Percentiles rank a stretch among this genome's conserved stretches.
phyloP scores from a whole-genome alignment of 1,284 basidiomycete species.

The Ganoderma resinaceum region DNA sequence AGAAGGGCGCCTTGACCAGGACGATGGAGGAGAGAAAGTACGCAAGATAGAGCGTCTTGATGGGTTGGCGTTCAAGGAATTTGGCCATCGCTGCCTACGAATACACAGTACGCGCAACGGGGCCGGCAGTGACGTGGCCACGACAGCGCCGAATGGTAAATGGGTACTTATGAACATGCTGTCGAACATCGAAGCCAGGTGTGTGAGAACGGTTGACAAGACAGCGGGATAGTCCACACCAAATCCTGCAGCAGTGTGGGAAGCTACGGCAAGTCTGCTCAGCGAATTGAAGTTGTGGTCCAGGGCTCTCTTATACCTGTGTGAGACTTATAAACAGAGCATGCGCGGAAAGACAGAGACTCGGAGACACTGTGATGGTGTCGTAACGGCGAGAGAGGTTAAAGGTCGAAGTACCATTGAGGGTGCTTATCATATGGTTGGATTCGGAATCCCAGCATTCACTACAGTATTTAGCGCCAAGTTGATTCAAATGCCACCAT shows the following conservation, averaged over 20 bases:
- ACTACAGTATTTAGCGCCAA: no score
- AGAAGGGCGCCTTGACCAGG: constrained; percentile 20
- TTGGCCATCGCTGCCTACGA: neutral
- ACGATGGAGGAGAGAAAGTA: constrained; percentile 15
- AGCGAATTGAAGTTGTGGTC: neutral
- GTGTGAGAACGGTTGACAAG: no score
- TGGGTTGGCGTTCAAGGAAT: constrained; percentile 14
- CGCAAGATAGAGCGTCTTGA: constrained; percentile 16
- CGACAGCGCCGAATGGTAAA: neutral
- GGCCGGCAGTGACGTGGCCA: neutral
- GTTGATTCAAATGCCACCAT: no score
- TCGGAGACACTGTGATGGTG: no score
- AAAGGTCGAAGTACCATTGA: no score
- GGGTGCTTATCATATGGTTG: no score
- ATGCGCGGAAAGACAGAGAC: no score
- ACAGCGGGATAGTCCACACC: no score
- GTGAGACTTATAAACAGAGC: neutral
- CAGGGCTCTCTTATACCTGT: neutral
- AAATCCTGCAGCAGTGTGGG: neutral
- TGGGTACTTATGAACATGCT: no score
- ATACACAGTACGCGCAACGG: neutral
- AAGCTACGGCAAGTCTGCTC: neutral
- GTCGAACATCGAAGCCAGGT: neutral
- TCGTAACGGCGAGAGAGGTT: no score
- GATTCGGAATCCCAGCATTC: no score